Base-by-base conservation (phyloP, 495 filamentous ascomycete species). In the Penicillium robsamsonii region DNA sequence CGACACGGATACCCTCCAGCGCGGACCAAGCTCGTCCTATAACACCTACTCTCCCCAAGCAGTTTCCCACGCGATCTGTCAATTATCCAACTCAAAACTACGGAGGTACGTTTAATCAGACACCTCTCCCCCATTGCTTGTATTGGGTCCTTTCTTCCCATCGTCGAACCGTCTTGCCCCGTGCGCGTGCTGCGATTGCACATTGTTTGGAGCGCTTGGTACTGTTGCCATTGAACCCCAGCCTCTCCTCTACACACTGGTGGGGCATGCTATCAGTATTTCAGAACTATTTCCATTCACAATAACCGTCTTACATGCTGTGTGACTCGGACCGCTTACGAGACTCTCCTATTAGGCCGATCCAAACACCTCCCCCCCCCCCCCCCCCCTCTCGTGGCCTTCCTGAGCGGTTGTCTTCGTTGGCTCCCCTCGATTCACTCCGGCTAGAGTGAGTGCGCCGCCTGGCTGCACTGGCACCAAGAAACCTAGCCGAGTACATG, bases 1-100 rank as follows among this genome's bases (percentile, higher is more conserved):
- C 73, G 75, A 76, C 75, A 75, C 72, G 68, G 72, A 74, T 64
- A 73, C 73, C 68, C 60, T 63, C 58, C 65, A 64, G 59, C 66
- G 65, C 59, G 67, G 57, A 68, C 64, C 62, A 71, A 65, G 65
- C 67, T 56, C 57, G 60, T 62, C 67, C 65, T 48, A 70, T 66
- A 54, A 64, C 69, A 50, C 58, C 62, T 60, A 41, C 62, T 62
- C 67, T 43, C 31, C 40, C 46, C 45, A 13, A 43, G 4, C 51
- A 53, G 40, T 52, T 30, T 31, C 40, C 29, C 46, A 41, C 37
- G 44, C 51, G 29, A 44, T 30, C 50, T 38, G 27, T 47, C 66
- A 69, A 69, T 69, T 69, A 59, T 62, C 46, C 38, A 44, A 55
- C 43, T 25, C 40, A 45, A 38, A 48, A 46, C 41, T 45, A 50